Percentiles rank a stretch among this genome's conserved stretches.
Evolutionary conservation across 345 rosid species (phyloP).

Genomic region (Salix purpurea): DNA sequence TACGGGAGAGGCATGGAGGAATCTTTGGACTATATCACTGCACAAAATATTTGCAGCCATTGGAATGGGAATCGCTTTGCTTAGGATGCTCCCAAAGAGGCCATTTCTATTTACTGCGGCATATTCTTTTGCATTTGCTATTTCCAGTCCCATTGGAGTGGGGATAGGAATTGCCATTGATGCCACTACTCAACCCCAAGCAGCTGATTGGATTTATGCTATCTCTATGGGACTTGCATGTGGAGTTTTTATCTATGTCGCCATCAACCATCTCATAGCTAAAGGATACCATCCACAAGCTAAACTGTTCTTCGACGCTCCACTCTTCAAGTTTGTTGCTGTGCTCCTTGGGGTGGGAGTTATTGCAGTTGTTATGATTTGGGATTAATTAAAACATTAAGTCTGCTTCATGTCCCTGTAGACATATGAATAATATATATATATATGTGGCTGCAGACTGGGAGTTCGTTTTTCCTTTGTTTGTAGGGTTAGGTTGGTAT

Average conservation of each 20-base stretch:
- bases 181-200: slow-evolving; percentile 59
- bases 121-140: slow-evolving; percentile 74
- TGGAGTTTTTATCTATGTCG: slow-evolving; percentile 72
- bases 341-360: slow-evolving; percentile 62
- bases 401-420: no score
- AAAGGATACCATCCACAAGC: slow-evolving; percentile 68
- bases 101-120: slow-evolving; percentile 59
- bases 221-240: slow-evolving; percentile 86
- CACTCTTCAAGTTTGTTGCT: slow-evolving; percentile 65
- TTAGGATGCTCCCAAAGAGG: slow-evolving; percentile 68
- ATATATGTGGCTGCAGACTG: no score
- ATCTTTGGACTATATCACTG: slow-evolving; percentile 74
- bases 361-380: slow-evolving; percentile 73
- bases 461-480: no score
- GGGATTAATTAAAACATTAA: slow-evolving; percentile 47
- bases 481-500: no score
- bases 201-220: slow-evolving; percentile 67
- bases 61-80: slow-evolving; percentile 84
- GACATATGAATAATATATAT: no score
- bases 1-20: slow-evolving; percentile 68
- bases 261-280: slow-evolving; percentile 76
- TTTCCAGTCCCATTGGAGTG: slow-evolving; percentile 50
- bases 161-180: slow-evolving; percentile 84
- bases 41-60: slow-evolving; percentile 87
- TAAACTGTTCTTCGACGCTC: slow-evolving; percentile 49